A percentile compares a stretch with the other conserved stretches of the same genome.
Conservation (phyloP, 176 grass and related monocot genomes). For the Otatea glauca region DNA sequence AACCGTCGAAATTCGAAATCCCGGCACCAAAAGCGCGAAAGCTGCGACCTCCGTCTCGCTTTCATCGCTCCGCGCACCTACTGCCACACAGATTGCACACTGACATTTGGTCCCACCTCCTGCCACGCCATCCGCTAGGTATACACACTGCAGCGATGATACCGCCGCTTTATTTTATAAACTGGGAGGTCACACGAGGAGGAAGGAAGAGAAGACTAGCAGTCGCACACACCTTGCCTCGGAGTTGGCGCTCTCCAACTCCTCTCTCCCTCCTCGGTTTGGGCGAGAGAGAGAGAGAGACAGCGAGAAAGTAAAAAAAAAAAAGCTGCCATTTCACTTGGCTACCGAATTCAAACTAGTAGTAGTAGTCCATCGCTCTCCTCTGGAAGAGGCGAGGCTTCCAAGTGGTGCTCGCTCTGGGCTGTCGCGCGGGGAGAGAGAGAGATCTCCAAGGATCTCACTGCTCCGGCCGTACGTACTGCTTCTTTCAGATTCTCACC, state of each 20-base stretch:
- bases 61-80: no score
- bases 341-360: conserved; percentile 49
- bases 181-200: no score
- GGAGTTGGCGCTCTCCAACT: conserved; percentile 29
- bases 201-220: no score
- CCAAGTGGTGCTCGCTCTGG: background rate
- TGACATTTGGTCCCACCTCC: no score
- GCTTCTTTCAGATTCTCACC: background rate
- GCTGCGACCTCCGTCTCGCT: no score
- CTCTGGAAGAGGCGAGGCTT: background rate
- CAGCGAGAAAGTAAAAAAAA: background rate
- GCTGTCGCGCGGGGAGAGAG: background rate
- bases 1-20: conserved; percentile 34
- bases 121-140: no score
- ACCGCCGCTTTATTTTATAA: no score
- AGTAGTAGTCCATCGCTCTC: no score
- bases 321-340: background rate
- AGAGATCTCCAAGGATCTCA: background rate
- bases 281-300: background rate
- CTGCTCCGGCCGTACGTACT: conserved; percentile 4
- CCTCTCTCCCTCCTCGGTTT: background rate
- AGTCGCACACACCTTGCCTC: background rate
- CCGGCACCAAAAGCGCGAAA: conserved; percentile 3
- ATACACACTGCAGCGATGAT: no score
- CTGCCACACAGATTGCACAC: no score